Base-by-base conservation (phyloP, 805 yeast species). In the Wickerhamomyces rabaulensis region DNA sequence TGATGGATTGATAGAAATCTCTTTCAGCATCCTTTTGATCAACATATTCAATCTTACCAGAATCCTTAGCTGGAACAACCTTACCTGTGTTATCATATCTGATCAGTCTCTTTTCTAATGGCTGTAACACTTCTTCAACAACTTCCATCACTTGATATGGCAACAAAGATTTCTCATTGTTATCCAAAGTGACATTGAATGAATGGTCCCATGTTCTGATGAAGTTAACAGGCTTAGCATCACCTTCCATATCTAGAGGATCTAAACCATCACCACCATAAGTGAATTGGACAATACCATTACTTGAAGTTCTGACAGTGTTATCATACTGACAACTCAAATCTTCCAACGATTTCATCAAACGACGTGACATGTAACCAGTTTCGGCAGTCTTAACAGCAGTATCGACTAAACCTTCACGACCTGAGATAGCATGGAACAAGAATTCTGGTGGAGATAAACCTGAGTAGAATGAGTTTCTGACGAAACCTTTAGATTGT, bases 301-400 rank as follows among this genome's bases (percentile, higher is more conserved):
- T 90, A 45, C 95, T 79, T 1, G 98, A 92, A 50, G 95, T 94
- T 62, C 99, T 79, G 38, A 94, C 97, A 0, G 98, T 92, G 58
- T 80, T 81, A 65, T 94, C 99, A 66, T 94, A 94, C 61, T 84
- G 89, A 49, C 95, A 79, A 42, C 97, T 88, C 64, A 94, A 75
- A 71, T 94, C 99, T 70, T 94, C 99, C 58, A 94, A 73, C 6
- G 98, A 94, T 67, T 92, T 92, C 99, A 92, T 92, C 65, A 92
- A 76, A 67, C 99, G 83, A 69, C 99, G 87, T 21, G 98, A 92
- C 95, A 92, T 92, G 69, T 91, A 91, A 63, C 98, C 98, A 5
- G 99, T 92, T 66, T 94, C 99, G 3, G 99, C 99, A 29, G 99
- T 94, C 68, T 94, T 94, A 47, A 94, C 99, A 19, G 99, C 99